A percentile compares a stretch with the other conserved stretches of the same genome.
Conservation (phyloP, 2,329 filamentous ascomycete species). For the Aspergillus chevalieri region DNA sequence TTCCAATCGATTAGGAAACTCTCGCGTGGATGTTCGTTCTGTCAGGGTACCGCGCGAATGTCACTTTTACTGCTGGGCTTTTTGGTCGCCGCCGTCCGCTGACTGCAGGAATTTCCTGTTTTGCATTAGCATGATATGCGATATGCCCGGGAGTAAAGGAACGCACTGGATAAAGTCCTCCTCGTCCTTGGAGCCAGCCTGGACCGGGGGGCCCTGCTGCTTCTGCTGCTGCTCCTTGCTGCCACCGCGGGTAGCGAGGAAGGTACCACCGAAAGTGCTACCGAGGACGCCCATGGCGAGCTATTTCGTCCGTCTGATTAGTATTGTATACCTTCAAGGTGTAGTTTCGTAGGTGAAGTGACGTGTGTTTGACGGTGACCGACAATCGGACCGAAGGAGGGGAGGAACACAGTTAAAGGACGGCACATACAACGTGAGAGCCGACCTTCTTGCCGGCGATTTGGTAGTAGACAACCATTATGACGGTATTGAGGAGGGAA, state of each 20-base stretch:
- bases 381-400: not conserved
- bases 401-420: slow-evolving; percentile 1
- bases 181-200: slow-evolving; percentile 61
- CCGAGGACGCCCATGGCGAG: slow-evolving; percentile 56
- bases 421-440: slow-evolving; percentile 45
- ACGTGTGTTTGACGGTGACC: not conserved
- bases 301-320: slow-evolving; percentile 29
- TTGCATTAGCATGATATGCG: not conserved
- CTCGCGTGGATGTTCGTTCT: not conserved
- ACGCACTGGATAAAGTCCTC: slow-evolving; percentile 63
- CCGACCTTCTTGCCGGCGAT: slow-evolving; percentile 48
- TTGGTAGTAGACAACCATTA: slow-evolving; percentile 49
- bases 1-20: not conserved
- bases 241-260: slow-evolving; percentile 40
- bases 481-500: slow-evolving; percentile 23
- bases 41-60: not conserved
- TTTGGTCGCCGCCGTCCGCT: slow-evolving; percentile 44
- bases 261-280: slow-evolving; percentile 43
- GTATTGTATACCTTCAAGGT: slow-evolving; percentile 6
- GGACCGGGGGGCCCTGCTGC: slow-evolving; percentile 52
- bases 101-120: slow-evolving; percentile 47
- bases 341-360: slow-evolving; percentile 1
- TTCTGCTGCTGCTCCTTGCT: slow-evolving; percentile 44
- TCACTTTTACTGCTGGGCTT: slow-evolving; percentile 33
- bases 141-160: not conserved